A percentile compares a stretch with the other conserved stretches of the same genome.
These are phyloP conservation scores for Hippophae rhamnoides DNA, from an alignment of 306 rosid species.

Conservation along the genomic window DNA sequence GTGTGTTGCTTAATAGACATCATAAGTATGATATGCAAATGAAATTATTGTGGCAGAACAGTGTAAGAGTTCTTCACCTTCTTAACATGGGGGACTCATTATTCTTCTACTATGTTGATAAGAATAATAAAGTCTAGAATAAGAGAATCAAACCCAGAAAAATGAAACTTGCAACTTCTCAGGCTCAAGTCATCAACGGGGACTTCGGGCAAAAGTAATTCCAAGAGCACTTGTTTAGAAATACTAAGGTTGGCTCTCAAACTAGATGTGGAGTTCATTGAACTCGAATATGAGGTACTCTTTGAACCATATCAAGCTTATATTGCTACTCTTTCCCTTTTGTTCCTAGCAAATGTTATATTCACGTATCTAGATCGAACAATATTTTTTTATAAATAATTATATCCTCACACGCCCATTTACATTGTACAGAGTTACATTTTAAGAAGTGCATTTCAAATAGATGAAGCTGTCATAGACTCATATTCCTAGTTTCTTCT, in stretches of 20 bases:
- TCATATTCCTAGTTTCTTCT: no score
- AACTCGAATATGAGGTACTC: constrained; percentile 22
- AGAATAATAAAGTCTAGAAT: no score
- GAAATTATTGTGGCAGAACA: no score
- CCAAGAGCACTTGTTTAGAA: constrained; percentile 10
- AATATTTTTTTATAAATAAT: no score
- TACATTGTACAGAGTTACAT: no score
- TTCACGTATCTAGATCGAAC: no score
- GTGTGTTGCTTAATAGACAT: no score
- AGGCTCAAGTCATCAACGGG: constrained; percentile 13
- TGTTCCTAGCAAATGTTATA: not conserved
- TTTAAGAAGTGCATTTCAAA: no score
- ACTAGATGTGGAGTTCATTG: constrained; percentile 20
- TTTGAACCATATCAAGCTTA: not conserved
- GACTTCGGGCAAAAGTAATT: constrained; percentile 5
- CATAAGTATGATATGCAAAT: no score
- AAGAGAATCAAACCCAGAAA: not conserved
- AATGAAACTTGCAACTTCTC: not conserved
- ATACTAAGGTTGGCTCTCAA: constrained; percentile 20
- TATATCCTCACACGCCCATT: no score
- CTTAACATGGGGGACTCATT: not conserved
- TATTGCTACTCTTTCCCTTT: not conserved
- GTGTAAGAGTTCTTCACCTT: not conserved
- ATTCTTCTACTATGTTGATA: no score
- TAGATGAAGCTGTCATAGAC: no score